Evolutionary conservation across 176 grass and related monocot genomes (phyloP).

Genomic region (Oryza glaberrima): DNA sequence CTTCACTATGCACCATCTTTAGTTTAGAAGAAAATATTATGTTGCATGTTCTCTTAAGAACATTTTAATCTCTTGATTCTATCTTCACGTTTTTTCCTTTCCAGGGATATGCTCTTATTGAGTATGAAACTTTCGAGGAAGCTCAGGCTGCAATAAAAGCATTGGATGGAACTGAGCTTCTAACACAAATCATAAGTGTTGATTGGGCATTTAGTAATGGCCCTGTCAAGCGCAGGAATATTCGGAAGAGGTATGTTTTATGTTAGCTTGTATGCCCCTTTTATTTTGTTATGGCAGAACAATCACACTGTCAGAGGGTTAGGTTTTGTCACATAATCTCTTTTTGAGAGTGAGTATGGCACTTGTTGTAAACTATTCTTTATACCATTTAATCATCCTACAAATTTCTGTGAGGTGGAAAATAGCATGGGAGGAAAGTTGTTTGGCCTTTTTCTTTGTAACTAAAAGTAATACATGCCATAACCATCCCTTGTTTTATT

Average conservation of each 20-base stretch:
- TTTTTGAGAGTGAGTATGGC: background rate
- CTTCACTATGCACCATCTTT: background rate
- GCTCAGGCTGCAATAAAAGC: slow-evolving; percentile 65
- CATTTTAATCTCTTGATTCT: background rate
- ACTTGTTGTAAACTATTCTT: background rate
- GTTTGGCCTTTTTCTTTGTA: background rate
- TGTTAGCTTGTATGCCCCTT: background rate
- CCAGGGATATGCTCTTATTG: slow-evolving; percentile 71
- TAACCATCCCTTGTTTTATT: background rate
- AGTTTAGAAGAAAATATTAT: background rate
- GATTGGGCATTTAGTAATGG: slow-evolving; percentile 81
- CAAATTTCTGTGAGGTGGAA: background rate
- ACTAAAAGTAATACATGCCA: too few relatives aligned
- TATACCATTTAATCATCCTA: background rate
- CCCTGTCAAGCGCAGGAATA: slow-evolving; percentile 53
- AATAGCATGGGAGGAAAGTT: background rate
- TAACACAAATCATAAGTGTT: slow-evolving; percentile 52
- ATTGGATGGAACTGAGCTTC: slow-evolving; percentile 63
- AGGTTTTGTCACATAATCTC: background rate
- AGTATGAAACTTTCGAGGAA: slow-evolving; percentile 69
- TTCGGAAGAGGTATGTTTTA: slow-evolving; percentile 53
- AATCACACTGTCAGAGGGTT: background rate
- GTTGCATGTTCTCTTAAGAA: slow-evolving; percentile 14
- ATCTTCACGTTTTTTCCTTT: background rate
- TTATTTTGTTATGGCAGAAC: slow-evolving; percentile 8